These are phyloP conservation scores for Hura crepitans DNA, from an alignment of 441 rosid genomes.

Conservation along the genomic window DNA sequence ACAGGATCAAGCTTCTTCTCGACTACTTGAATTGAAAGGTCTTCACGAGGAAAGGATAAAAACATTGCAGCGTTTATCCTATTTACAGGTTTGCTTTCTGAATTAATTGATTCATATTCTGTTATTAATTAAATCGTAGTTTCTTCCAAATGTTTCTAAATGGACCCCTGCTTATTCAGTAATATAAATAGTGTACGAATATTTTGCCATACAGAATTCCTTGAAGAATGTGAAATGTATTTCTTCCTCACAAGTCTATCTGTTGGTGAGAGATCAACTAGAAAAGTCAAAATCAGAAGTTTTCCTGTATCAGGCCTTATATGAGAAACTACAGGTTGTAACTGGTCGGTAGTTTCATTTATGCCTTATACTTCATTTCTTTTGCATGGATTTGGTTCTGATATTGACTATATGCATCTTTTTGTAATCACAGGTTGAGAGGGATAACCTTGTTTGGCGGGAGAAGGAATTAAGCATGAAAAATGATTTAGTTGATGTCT, in stretches of 20 bases:
- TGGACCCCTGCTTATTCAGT: constrained; percentile 24
- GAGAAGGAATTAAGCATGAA: constrained; percentile 76
- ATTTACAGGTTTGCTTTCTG: constrained; percentile 80
- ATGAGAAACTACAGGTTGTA: constrained; percentile 95
- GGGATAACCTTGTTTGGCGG: constrained; percentile 77
- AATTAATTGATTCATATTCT: constrained; percentile 4
- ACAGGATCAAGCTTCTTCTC: constrained; percentile 73
- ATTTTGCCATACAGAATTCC: constrained; percentile 53
- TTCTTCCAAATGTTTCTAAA: constrained; percentile 19
- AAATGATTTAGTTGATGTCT: constrained; percentile 70
- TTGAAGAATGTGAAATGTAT: constrained; percentile 68
- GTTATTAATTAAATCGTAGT: constrained; percentile 5
- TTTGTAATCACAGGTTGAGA: constrained; percentile 62
- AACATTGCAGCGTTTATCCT: constrained; percentile 47
- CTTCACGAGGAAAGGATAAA: constrained; percentile 73
- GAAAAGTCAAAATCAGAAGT: constrained; percentile 74
- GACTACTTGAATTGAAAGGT: constrained; percentile 58
- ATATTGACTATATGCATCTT: constrained; percentile 31
- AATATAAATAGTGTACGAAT: constrained; percentile 31
- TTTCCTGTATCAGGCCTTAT: constrained; percentile 58
- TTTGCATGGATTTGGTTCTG: constrained; percentile 29
- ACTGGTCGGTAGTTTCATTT: constrained; percentile 56
- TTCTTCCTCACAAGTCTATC: constrained; percentile 65
- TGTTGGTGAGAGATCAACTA: constrained; percentile 63
- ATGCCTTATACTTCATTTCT: constrained; percentile 30